Evolutionary conservation across 2,329 filamentous ascomycete genomes (phyloP).

Genomic region (Trichoderma koningii): DNA sequence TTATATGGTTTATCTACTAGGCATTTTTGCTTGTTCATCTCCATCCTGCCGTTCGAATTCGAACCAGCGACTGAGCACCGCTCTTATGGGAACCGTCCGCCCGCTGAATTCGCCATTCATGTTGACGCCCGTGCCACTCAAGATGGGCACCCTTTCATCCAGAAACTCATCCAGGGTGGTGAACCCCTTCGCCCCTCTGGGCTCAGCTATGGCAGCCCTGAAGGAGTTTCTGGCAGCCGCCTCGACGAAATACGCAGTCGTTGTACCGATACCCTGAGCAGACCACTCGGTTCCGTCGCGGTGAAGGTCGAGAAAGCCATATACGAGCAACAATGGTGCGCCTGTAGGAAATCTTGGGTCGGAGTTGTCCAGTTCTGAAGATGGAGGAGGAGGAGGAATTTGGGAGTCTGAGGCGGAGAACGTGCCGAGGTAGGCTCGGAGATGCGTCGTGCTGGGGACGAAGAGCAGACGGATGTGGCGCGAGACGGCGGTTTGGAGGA

Average conservation of each 20-base stretch:
- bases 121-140: conserved; percentile 58
- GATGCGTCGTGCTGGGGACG: conserved; percentile 71
- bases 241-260: conserved; percentile 65
- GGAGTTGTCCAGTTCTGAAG: not conserved
- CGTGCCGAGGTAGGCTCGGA: conserved; percentile 73
- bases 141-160: conserved; percentile 59
- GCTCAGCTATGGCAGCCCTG: conserved; percentile 52
- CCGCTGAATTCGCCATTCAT: conserved; percentile 59
- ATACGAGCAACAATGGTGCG: conserved; percentile 58
- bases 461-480: conserved; percentile 71
- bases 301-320: conserved; percentile 67
- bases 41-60: conserved; percentile 27
- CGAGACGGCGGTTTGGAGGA: conserved; percentile 69
- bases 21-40: not conserved
- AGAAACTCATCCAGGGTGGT: conserved; percentile 45
- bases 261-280: conserved; percentile 68
- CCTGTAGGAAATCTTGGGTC: conserved; percentile 11
- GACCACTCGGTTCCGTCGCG: conserved; percentile 72
- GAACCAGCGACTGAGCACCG: conserved; percentile 68
- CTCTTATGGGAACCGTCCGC: conserved; percentile 58
- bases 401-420: conserved; percentile 46
- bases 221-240: conserved; percentile 52
- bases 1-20: not conserved
- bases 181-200: conserved; percentile 37
- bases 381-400: conserved; percentile 33